Evolutionary conservation across 2,329 filamentous ascomycete species (phyloP).

Genomic region (Epichloe baconii): DNA sequence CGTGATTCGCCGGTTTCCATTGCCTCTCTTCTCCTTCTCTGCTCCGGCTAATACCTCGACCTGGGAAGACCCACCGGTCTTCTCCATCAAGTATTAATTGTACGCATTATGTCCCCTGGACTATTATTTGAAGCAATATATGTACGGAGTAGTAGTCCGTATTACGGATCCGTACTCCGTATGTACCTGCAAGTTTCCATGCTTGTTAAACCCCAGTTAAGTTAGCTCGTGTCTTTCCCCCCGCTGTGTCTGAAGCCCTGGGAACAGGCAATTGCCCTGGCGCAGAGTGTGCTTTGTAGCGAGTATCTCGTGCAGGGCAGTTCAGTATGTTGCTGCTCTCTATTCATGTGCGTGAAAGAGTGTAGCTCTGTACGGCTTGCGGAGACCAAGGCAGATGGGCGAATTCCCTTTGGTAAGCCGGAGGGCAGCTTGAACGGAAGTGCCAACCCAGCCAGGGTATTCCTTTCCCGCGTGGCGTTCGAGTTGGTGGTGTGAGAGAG

Average conservation of each 20-base stretch:
- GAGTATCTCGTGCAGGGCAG: not conserved
- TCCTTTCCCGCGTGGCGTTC: slow-evolving; percentile 6
- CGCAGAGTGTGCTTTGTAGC: not conserved
- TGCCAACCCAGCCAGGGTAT: not conserved
- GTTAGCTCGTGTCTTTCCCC: not conserved
- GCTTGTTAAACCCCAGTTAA: not conserved
- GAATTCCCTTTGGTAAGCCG: not conserved
- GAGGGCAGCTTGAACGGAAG: not conserved
- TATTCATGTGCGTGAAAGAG: not conserved
- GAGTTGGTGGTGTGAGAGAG: not conserved
- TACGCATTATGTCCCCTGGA: not conserved
- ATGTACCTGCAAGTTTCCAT: not conserved
- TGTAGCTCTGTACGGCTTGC: not conserved
- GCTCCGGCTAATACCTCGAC: not conserved
- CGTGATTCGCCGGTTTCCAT: slow-evolving; percentile 1
- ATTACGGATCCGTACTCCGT: too few species aligned
- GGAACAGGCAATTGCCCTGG: not conserved
- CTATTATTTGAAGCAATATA: slow-evolving; percentile 1
- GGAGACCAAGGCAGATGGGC: not conserved
- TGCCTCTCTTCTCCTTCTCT: not conserved
- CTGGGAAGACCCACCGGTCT: not conserved
- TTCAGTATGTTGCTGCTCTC: too few species aligned
- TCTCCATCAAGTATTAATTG: not conserved
- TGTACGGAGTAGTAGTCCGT: not conserved
- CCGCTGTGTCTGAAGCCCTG: not conserved